Base-by-base conservation (phyloP, 1,284 basidiomycete genomes). In the Ustilago esculenta region DNA sequence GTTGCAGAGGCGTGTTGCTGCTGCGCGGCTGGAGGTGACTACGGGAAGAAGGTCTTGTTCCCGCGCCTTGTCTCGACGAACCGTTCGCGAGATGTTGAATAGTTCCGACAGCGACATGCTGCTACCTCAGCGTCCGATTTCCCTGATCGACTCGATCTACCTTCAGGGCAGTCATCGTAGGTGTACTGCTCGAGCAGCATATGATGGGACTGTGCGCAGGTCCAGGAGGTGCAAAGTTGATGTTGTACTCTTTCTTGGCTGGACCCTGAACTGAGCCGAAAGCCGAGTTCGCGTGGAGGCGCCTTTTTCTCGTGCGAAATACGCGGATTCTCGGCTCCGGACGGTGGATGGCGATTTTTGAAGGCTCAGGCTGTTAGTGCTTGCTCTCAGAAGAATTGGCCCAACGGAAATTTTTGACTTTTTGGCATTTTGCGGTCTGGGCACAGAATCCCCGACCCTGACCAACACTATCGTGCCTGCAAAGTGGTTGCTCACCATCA, bases 41-140 rank as follows among this genome's bases (percentile, higher is more conserved):
- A 34, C 41, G 30, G 64, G 66, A 3, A 72, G 56, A 3, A 63
- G 43, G 41, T 51, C 35, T 46, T 65, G 57, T 21, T 45, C 39
- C 6, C 61, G 50, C 15, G 66, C 67, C 23, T 71, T 57, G 52
- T 73, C 73, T 25, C 65, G 59, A 12, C 69, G 59, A 4, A 51
- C 48, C 10, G 70, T 71, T 2, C 59, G 46, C 5, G 57, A 63
- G 57, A 79, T 73, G 50, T 79, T 60, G 64, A 76, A 65, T 18
- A 77, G 56, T 23, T 77, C 73, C 4, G 63, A 51, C 4, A 66
- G 52, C n/a, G 56, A 66, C 56, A 66, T 65, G 4, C 11, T 46
- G 24, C 2, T 23, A 12, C 9, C 29, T 29, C 27, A 29, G 27
- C 27, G 6, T 12, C 27, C 27, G 6, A 29, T 6, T 29, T n/a